A percentile compares a stretch with the other conserved stretches of the same genome.
These are phyloP conservation scores for Lachancea sp. DNA, from an alignment of 805 yeast genomes.

Conservation along the genomic window DNA sequence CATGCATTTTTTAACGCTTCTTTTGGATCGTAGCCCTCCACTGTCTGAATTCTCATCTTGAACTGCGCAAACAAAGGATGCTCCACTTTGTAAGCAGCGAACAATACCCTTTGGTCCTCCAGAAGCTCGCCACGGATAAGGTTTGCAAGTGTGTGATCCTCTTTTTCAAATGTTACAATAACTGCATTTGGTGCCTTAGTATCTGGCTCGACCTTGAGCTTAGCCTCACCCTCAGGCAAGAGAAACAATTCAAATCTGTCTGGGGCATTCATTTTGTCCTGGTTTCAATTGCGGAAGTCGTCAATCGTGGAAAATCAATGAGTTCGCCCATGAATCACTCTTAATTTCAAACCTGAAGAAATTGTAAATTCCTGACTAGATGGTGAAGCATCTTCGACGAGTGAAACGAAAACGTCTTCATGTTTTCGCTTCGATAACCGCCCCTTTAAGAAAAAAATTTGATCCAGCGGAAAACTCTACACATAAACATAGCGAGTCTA, in stretches of 20 bases:
- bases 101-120: constrained; percentile 81
- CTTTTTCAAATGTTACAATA: constrained; percentile 87
- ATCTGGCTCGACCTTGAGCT: constrained; percentile 88
- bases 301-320: too few relatives aligned
- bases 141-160: constrained; percentile 95
- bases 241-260: constrained; percentile 96
- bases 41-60: constrained; percentile 90
- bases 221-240: constrained; percentile 95
- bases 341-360: too few relatives aligned
- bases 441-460: constrained; percentile 10
- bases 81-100: constrained; percentile 96
- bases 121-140: constrained; percentile 78
- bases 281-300: too few relatives aligned
- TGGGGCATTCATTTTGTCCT: constrained; percentile 82
- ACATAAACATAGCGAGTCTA: constrained; percentile 3
- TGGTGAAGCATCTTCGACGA: not conserved
- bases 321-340: too few relatives aligned
- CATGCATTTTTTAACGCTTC: constrained; percentile 90
- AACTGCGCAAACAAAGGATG: constrained; percentile 97
- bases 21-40: constrained; percentile 87
- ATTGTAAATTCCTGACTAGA: not conserved
- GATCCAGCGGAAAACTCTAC: constrained; percentile 5
- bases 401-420: not conserved
- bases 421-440: constrained; percentile 8
- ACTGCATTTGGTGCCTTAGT: constrained; percentile 94